Conservation (phyloP, 179 eudicot species). For the Beta lomatogona region DNA sequence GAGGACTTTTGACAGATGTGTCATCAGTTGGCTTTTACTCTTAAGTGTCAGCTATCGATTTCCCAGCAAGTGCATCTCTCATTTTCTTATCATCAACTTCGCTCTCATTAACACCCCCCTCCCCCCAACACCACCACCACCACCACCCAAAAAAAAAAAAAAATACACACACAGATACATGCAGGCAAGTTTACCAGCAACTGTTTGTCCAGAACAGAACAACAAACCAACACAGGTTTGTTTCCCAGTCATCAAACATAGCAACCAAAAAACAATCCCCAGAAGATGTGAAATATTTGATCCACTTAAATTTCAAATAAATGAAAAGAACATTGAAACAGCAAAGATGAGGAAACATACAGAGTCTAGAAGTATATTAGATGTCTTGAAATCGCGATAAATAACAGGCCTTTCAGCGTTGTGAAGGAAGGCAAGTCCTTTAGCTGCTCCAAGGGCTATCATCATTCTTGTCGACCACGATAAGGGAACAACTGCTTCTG, state of each 20-base stretch:
- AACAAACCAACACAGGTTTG: background rate
- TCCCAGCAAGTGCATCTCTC: no score
- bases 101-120: background rate
- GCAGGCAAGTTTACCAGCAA: background rate
- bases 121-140: no score
- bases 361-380: conserved; percentile 74
- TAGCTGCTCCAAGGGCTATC: conserved; percentile 89
- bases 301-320: background rate
- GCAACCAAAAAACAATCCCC: background rate
- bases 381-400: conserved; percentile 80
- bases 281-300: background rate
- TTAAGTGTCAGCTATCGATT: no score
- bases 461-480: conserved; percentile 81
- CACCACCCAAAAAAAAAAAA: no score
- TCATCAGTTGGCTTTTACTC: no score
- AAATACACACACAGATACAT: no score
- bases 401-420: conserved; percentile 81
- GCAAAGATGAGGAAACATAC: conserved; percentile 41
- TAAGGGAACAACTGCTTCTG: conserved; percentile 70
- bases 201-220: background rate
- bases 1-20: no score
- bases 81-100: no score
- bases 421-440: conserved; percentile 88
- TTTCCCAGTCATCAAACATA: background rate
- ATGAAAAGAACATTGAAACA: background rate